Evolutionary conservation across 306 rosid species (phyloP), one percentile per base, ranked within the genome.

Genomic region (Prunus campanulata): DNA sequence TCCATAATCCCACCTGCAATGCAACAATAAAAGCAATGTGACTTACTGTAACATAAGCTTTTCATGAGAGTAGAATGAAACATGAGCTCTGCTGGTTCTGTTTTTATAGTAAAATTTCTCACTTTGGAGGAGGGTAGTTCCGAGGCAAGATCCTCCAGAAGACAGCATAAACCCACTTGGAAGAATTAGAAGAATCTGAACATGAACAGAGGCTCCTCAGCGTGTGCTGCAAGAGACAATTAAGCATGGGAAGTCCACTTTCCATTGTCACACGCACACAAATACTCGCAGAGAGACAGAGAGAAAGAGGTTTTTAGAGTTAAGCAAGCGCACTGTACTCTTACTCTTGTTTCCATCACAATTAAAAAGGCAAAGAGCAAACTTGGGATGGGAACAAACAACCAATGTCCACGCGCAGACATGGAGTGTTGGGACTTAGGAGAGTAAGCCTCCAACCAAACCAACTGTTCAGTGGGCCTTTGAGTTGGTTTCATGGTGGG

Each of bases 71-170:
- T 65, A 65, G 49, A 25, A 29, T 2, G 39, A 29, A 15, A 27
- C 8, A 25, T 14, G 32, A 11, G 57, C n/a, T 51, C 20, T 18
- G 22, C 57, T 15, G 25, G 24, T 63, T 15, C 68, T 30, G 47
- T 63, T 30, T 30, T 16, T 15, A 4, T 7, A 7, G 47, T 63
- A 63, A 63, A 63, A 7, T 5, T 63, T 63, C 77, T 80, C 83
- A 93, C 96, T 90, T 87, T 3, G 98, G 98, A 48, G 98, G 98
- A 83, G 98, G 98, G 54, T 83, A 91, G 70, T 91, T 93, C 78
- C 97, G 76, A 3, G 98, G 98, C 49, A 91, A 71, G 70, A 90
- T 90, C 75, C 93, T 87, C 98, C 97, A 93, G 71, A 91, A 93
- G 54, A 93, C 89, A 32, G 97, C 90, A 24, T 93, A 93, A 6